phyloP scores from a whole-genome alignment of 805 yeast species.

The Ogataea dorogensis region DNA sequence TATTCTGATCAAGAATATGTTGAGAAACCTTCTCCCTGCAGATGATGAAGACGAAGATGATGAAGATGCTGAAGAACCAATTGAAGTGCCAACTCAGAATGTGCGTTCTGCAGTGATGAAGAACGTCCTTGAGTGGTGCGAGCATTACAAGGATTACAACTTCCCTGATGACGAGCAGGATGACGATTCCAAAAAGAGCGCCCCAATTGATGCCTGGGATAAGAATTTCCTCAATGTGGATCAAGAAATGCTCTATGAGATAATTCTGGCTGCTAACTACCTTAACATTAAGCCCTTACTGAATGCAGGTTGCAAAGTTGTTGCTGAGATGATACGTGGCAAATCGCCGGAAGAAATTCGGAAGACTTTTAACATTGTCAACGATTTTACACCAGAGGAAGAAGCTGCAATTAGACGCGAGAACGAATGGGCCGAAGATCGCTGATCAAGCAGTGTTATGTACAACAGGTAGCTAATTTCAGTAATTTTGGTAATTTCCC shows the following conservation, averaged over 20 bases:
- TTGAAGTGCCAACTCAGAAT: slow-evolving; percentile 85
- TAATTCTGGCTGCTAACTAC: slow-evolving; percentile 78
- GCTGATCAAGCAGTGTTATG: slow-evolving; percentile 35
- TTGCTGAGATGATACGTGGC: slow-evolving; percentile 81
- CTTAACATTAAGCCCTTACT: slow-evolving; percentile 70
- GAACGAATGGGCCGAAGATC: slow-evolving; percentile 90
- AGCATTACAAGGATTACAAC: slow-evolving; percentile 80
- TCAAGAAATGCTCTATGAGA: slow-evolving; percentile 83
- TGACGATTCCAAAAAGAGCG: slow-evolving; percentile 80
- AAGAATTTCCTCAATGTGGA: slow-evolving; percentile 90
- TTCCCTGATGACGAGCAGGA: slow-evolving; percentile 79
- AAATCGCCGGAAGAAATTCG: slow-evolving; percentile 79
- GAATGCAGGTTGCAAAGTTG: slow-evolving; percentile 77
- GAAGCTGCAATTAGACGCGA: slow-evolving; percentile 86
- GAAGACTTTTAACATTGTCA: slow-evolving; percentile 75
- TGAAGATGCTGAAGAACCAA: slow-evolving; percentile 62
- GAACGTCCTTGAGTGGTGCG: slow-evolving; percentile 95
- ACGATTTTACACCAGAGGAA: slow-evolving; percentile 83
- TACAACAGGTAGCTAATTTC: background rate
- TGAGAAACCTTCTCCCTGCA: slow-evolving; percentile 56
- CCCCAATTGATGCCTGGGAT: slow-evolving; percentile 95
- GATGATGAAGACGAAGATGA: slow-evolving; percentile 41
- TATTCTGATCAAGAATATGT: slow-evolving; percentile 78
- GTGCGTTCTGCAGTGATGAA: slow-evolving; percentile 83
- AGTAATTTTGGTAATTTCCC: slow-evolving; percentile 1